Evolutionary conservation across 108 stramenopile species (phyloP).

Genomic region (Schizochytrium sp.): DNA sequence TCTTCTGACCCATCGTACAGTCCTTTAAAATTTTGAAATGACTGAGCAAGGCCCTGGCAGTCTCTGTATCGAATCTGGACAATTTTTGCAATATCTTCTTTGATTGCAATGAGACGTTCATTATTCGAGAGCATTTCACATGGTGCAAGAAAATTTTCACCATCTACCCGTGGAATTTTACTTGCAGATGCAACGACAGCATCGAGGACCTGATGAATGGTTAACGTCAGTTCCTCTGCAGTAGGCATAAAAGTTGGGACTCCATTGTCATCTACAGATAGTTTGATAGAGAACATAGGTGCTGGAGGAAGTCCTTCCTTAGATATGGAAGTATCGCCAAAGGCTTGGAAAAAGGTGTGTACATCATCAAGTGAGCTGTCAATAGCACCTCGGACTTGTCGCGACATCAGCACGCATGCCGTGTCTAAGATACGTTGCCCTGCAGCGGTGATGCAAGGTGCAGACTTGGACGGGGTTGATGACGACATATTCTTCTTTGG

Average conservation of each 20-base stretch:
- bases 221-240: conserved; percentile 50
- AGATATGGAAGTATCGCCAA: not conserved
- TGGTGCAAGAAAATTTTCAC: conserved; percentile 39
- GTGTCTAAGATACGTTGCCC: conserved; percentile 66
- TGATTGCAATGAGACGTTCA: not conserved
- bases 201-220: conserved; percentile 7
- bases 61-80: not conserved
- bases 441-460: not conserved
- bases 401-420: conserved; percentile 74
- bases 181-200: conserved; percentile 30
- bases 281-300: not conserved
- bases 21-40: conserved; percentile 1
- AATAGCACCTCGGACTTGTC: conserved; percentile 64
- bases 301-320: not conserved
- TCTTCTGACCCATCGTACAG: conserved; percentile 36
- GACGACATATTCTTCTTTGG: not conserved
- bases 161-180: conserved; percentile 44
- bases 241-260: not conserved
- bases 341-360: conserved; percentile 63
- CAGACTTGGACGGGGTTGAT: not conserved
- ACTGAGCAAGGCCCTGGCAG: not conserved
- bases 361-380: conserved; percentile 63
- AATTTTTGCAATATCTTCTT: not conserved
- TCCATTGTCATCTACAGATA: not conserved
- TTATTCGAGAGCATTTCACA: conserved; percentile 34